Conservation (phyloP, 202 grass and related monocot genomes). For the Zoysia matrella region DNA sequence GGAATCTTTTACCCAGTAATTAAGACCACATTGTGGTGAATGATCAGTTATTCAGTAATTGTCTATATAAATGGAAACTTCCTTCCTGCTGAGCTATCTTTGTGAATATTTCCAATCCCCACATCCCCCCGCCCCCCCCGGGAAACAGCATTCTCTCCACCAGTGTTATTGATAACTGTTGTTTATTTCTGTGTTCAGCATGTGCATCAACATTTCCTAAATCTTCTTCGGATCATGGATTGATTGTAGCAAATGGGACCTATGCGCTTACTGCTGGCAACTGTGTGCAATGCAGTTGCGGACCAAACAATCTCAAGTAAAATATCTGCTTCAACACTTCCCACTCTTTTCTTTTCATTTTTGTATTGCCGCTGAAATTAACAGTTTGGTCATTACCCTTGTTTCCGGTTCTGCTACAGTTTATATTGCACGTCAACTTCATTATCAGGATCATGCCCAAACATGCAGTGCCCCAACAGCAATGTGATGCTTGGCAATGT, state of each 20-base stretch:
- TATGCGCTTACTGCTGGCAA: constrained; percentile 78
- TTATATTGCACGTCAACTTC: constrained; percentile 88
- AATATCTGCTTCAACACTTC: neutral
- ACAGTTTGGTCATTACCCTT: neutral
- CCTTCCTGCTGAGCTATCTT: neutral
- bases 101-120: neutral
- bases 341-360: neutral
- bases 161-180: constrained; percentile 8
- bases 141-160: neutral
- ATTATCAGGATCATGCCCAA: constrained; percentile 73
- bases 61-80: neutral
- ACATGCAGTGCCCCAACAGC: constrained; percentile 84
- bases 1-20: neutral
- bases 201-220: constrained; percentile 81
- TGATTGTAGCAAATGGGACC: constrained; percentile 84
- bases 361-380: neutral
- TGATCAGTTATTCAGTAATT: constrained; percentile 1
- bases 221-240: constrained; percentile 71
- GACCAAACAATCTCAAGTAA: constrained; percentile 88
- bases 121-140: no score
- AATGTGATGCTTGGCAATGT: constrained; percentile 82
- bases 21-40: neutral
- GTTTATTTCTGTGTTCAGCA: constrained; percentile 47
- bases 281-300: constrained; percentile 92
- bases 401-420: constrained; percentile 37